These are phyloP conservation scores for Galerina marginata DNA, from an alignment of 768 basidiomycete species.

Conservation along the genomic window DNA sequence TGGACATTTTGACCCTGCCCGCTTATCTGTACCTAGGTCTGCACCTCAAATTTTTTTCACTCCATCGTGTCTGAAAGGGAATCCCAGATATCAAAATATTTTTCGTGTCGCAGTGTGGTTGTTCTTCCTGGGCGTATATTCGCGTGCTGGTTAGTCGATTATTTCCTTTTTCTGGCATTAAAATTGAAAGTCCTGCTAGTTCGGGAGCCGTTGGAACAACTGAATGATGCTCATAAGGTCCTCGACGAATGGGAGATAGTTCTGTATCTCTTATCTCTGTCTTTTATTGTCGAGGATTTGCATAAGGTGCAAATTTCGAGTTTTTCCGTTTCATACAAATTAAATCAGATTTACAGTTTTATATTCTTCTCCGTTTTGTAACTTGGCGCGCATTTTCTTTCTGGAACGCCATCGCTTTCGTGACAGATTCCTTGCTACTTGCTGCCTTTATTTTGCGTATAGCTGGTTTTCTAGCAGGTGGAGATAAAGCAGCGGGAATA, in stretches of 20 bases:
- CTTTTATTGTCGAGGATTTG: slow-evolving; percentile 78
- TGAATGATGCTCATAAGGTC: slow-evolving; percentile 56
- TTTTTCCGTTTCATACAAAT: neutral
- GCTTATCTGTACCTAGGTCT: slow-evolving; percentile 81
- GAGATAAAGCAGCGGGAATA: slow-evolving; percentile 40
- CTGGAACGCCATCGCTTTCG: slow-evolving; percentile 72
- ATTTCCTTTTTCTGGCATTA: neutral
- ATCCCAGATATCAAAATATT: slow-evolving; percentile 78
- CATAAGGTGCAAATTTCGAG: slow-evolving; percentile 49
- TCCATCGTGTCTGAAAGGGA: slow-evolving; percentile 9
- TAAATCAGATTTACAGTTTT: slow-evolving; percentile 51
- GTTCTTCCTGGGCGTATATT: slow-evolving; percentile 79
- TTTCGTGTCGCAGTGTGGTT: slow-evolving; percentile 82
- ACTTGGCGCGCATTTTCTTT: slow-evolving; percentile 84
- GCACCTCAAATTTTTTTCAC: slow-evolving; percentile 7
- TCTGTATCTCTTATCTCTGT: slow-evolving; percentile 78
- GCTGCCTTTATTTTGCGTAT: slow-evolving; percentile 79
- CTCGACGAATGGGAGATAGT: slow-evolving; percentile 83
- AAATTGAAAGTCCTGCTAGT: slow-evolving; percentile 44
- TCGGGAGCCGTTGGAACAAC: slow-evolving; percentile 74
- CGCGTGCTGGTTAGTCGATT: slow-evolving; percentile 70
- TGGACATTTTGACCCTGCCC: slow-evolving; percentile 75
- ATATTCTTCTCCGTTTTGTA: slow-evolving; percentile 72
- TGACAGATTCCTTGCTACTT: slow-evolving; percentile 76
- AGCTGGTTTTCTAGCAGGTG: slow-evolving; percentile 50